These are phyloP conservation scores for Terfezia boudieri DNA, from an alignment of 495 filamentous ascomycete genomes.

Conservation along the genomic window DNA sequence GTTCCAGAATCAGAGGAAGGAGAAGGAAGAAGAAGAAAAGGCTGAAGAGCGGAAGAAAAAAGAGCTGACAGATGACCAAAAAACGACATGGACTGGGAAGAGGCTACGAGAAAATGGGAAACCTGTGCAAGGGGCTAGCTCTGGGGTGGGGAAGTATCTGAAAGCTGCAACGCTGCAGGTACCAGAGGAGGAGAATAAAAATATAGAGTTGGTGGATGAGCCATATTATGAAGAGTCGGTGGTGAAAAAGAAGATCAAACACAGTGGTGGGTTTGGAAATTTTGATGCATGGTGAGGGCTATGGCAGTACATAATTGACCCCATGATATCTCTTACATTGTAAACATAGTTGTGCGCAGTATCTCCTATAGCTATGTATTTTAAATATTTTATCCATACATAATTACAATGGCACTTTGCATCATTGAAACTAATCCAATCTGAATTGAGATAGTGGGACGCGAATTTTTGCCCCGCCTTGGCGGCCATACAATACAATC, in stretches of 20 bases:
- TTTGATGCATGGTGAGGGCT: conserved; percentile 52
- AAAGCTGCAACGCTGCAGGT: conserved; percentile 27
- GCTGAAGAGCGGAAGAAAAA: conserved; percentile 29
- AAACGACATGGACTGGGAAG: conserved; percentile 83
- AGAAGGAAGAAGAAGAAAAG: conserved; percentile 27
- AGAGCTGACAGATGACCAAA: conserved; percentile 52
- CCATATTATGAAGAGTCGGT: conserved; percentile 37
- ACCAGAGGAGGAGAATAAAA: conserved; percentile 28
- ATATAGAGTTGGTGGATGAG: conserved; percentile 32
- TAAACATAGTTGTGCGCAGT: too few species aligned
- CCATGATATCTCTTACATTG: too few species aligned
- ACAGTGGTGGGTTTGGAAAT: conserved; percentile 67
- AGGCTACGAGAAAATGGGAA: conserved; percentile 39
- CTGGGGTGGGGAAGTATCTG: conserved; percentile 62
- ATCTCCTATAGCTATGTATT: too few species aligned
- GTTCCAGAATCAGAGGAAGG: conserved; percentile 43
- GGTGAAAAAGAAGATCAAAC: conserved; percentile 57
- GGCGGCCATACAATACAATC: too few species aligned
- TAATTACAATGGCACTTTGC: too few species aligned
- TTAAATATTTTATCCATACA: too few species aligned
- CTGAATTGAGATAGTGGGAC: too few species aligned
- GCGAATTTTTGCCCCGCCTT: too few species aligned
- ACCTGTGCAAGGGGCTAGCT: conserved; percentile 24
- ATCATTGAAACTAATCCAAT: too few species aligned
- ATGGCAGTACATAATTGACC: background rate